A percentile compares a stretch with the other conserved stretches of the same genome.
These are phyloP conservation scores for Nicotiana tabacum DNA, from an alignment of 257 asterid genomes.

Conservation along the genomic window DNA sequence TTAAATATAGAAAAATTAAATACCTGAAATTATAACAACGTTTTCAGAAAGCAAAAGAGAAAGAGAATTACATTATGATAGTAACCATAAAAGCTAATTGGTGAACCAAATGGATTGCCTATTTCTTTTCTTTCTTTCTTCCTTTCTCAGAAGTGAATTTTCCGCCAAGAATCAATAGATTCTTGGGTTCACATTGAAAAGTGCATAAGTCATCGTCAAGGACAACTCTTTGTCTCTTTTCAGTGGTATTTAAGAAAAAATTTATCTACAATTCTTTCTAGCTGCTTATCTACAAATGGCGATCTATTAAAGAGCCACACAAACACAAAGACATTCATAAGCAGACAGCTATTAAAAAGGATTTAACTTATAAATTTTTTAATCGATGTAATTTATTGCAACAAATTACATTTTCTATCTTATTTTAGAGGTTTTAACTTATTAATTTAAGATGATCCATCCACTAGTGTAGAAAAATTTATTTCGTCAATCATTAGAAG, in stretches of 20 bases:
- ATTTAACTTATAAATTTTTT: neutral
- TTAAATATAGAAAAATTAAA: neutral
- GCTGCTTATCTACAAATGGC: neutral
- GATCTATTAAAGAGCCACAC: neutral
- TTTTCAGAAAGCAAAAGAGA: neutral
- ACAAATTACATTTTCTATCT: neutral
- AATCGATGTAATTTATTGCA: neutral
- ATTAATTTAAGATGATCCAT: neutral
- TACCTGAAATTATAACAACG: neutral
- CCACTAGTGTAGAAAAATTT: too few relatives aligned
- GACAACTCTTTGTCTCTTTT: neutral
- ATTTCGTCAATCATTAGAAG: too few relatives aligned
- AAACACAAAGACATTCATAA: neutral
- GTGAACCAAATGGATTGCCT: neutral
- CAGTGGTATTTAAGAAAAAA: neutral
- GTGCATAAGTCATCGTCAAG: constrained; percentile 1
- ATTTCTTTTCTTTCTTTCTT: neutral
- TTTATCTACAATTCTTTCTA: neutral
- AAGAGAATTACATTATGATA: neutral
- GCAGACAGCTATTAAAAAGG: too few relatives aligned
- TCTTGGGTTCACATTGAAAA: constrained; percentile 4
- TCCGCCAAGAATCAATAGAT: neutral
- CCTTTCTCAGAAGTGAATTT: neutral
- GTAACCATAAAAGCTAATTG: neutral
- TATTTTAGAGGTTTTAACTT: neutral